These are phyloP conservation scores for Casaregolazyma suthepensis DNA, from an alignment of 1,139 yeast genomes.

Conservation along the genomic window DNA sequence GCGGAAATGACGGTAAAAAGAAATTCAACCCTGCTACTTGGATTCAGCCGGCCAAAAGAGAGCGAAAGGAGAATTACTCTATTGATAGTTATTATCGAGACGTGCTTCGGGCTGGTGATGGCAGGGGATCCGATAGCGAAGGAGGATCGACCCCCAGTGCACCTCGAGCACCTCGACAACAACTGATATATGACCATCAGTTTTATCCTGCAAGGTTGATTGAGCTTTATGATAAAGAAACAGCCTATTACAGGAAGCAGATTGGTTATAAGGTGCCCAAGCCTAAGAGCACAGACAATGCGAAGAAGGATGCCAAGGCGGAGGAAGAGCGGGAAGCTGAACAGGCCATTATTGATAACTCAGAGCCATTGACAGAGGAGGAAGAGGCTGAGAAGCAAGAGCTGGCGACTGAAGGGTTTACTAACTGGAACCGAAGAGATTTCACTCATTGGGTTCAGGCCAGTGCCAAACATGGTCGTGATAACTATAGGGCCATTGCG, in stretches of 20 bases:
- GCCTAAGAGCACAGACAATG: slow-evolving; percentile 34
- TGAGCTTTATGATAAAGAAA: slow-evolving; percentile 70
- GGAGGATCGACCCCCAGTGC: slow-evolving; percentile 27
- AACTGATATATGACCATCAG: slow-evolving; percentile 80
- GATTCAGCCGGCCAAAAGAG: slow-evolving; percentile 86
- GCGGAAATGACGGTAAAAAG: slow-evolving; percentile 18
- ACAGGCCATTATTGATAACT: slow-evolving; percentile 66
- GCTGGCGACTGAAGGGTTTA: slow-evolving; percentile 61
- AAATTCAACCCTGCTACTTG: slow-evolving; percentile 39
- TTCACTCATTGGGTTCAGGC: slow-evolving; percentile 80
- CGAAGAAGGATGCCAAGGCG: slow-evolving; percentile 38
- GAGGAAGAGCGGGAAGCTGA: slow-evolving; percentile 51
- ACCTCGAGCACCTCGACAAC: slow-evolving; percentile 66
- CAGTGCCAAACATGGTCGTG: slow-evolving; percentile 73
- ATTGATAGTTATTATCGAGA: slow-evolving; percentile 86
- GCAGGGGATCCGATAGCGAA: slow-evolving; percentile 11
- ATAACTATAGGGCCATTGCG: slow-evolving; percentile 54
- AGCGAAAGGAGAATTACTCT: slow-evolving; percentile 82
- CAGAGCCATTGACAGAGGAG: slow-evolving; percentile 68
- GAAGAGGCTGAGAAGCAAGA: slow-evolving; percentile 60
- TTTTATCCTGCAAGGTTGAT: slow-evolving; percentile 66
- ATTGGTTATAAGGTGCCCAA: slow-evolving; percentile 63
- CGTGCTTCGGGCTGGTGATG: slow-evolving; percentile 39
- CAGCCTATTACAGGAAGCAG: slow-evolving; percentile 65
- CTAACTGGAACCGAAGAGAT: slow-evolving; percentile 81